Percentiles rank a stretch among this genome's conserved stretches.
Conservation (phyloP, 106 monocot genomes). For the Dendrobium officinale region DNA sequence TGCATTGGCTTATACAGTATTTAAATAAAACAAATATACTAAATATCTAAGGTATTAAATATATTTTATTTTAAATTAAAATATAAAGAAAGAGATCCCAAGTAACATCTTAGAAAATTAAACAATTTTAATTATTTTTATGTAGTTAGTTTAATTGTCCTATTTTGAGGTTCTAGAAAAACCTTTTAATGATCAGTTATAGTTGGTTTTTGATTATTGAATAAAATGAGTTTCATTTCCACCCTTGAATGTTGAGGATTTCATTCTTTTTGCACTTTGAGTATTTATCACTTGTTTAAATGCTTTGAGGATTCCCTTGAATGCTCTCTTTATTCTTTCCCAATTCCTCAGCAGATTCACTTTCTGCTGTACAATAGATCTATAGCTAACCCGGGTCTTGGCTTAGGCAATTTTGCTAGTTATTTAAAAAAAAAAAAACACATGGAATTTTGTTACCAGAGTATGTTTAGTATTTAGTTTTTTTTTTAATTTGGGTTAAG, state of each 20-base stretch:
- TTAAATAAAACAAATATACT: too few relatives aligned
- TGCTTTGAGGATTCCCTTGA: neutral
- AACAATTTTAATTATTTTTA: too few relatives aligned
- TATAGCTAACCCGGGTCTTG: neutral
- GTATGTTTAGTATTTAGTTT: neutral
- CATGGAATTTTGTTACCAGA: neutral
- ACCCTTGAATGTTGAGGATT: neutral
- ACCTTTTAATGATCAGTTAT: too few relatives aligned
- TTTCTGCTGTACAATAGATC: neutral
- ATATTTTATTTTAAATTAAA: too few relatives aligned
- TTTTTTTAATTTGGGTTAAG: neutral
- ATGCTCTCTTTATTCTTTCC: neutral
- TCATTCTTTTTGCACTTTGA: neutral
- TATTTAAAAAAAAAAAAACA: neutral
- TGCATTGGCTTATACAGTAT: too few relatives aligned
- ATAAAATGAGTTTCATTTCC: neutral
- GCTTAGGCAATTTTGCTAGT: neutral
- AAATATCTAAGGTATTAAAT: too few relatives aligned
- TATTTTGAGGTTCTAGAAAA: too few relatives aligned
- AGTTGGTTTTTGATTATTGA: neutral
- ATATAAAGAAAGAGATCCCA: too few relatives aligned
- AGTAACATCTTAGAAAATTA: too few relatives aligned
- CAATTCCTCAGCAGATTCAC: neutral
- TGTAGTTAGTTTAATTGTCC: too few relatives aligned
- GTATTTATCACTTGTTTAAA: neutral